phyloP scores from a whole-genome alignment of 208 protist species.

The Leishmania lainsoni region DNA sequence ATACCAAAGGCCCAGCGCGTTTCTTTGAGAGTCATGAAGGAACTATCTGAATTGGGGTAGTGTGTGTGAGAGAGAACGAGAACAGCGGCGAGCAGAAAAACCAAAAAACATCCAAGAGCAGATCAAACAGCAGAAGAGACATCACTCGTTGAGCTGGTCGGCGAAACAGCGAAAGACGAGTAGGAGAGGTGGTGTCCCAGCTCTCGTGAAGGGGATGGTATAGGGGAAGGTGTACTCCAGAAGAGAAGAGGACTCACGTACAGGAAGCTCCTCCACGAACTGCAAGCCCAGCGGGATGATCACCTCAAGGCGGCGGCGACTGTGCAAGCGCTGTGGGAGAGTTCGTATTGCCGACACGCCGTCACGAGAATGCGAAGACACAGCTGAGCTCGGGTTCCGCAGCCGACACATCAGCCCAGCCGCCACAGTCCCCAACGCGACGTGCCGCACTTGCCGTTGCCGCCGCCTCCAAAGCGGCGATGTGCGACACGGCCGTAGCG shows the following conservation, averaged over 20 bases:
- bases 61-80: too few species aligned
- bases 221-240: constrained; percentile 11
- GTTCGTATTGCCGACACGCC: constrained; percentile 8
- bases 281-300: constrained; percentile 2
- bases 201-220: neutral
- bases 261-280: neutral
- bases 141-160: constrained; percentile 4
- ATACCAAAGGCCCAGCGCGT: neutral
- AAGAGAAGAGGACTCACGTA: neutral
- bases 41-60: neutral
- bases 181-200: constrained; percentile 1
- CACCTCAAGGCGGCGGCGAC: neutral
- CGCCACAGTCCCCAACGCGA: neutral
- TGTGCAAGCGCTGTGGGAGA: neutral
- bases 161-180: constrained; percentile 9
- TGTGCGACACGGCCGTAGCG: neutral
- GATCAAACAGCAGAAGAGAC: neutral
- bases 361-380: constrained; percentile 6
- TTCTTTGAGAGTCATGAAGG: neutral
- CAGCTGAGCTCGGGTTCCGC: constrained; percentile 8
- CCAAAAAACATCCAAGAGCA: neutral
- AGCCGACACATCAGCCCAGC: neutral
- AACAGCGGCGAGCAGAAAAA: neutral
- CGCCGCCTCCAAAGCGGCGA: neutral
- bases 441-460: neutral